phyloP scores from a whole-genome alignment of 768 basidiomycete species.

The Hygrophorus pudorinus region DNA sequence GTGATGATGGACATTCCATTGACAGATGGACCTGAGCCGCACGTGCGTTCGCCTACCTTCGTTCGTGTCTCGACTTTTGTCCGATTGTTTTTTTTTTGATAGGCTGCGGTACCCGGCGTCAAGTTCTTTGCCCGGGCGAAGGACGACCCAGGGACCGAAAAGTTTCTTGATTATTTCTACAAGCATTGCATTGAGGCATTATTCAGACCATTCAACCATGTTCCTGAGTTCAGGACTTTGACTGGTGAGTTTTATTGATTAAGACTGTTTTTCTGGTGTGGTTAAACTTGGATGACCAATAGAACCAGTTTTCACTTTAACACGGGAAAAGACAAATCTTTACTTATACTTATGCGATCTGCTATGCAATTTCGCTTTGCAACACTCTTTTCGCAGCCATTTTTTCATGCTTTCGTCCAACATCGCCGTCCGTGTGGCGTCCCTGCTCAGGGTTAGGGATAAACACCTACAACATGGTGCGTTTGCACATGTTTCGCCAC shows the following conservation, averaged over 20 bases:
- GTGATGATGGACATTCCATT: slow-evolving; percentile 72
- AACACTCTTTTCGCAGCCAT: slow-evolving; percentile 88
- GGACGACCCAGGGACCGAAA: slow-evolving; percentile 80
- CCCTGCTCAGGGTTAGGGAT: slow-evolving; percentile 71
- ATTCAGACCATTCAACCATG: slow-evolving; percentile 65
- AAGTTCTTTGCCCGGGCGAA: slow-evolving; percentile 46
- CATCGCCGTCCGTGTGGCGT: slow-evolving; percentile 64
- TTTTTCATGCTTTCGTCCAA: slow-evolving; percentile 80
- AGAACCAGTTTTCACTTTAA: slow-evolving; percentile 47
- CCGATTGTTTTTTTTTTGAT: not conserved
- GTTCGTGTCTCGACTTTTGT: not conserved
- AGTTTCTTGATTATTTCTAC: slow-evolving; percentile 91
- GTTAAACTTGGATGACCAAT: slow-evolving; percentile 5
- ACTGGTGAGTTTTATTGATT: slow-evolving; percentile 23
- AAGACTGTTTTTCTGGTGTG: slow-evolving; percentile 23
- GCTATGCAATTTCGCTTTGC: slow-evolving; percentile 76
- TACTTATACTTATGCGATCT: slow-evolving; percentile 87
- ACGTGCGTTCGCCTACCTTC: slow-evolving; percentile 15
- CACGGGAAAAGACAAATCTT: slow-evolving; percentile 73
- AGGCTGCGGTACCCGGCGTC: slow-evolving; percentile 7
- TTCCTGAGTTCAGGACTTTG: slow-evolving; percentile 56
- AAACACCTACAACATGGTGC: slow-evolving; percentile 89
- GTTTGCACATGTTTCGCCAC: slow-evolving; percentile 18
- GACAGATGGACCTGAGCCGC: slow-evolving; percentile 26
- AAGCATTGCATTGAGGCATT: slow-evolving; percentile 71